phyloP scores from a whole-genome alignment of 2,329 filamentous ascomycete species.

The Neopestalotiopsis rosae region DNA sequence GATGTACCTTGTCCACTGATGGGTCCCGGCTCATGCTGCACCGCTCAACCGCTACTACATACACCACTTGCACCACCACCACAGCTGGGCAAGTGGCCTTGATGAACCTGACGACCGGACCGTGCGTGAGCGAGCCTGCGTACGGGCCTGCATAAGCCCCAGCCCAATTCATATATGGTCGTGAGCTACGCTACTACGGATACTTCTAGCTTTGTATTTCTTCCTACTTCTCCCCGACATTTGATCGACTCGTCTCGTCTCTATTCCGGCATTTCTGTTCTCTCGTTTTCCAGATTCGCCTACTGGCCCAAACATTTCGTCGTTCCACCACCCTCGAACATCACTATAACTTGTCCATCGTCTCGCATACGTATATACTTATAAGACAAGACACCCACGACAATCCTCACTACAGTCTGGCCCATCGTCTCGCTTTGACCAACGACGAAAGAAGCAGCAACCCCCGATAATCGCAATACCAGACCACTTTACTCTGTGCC shows the following conservation, averaged over 20 bases:
- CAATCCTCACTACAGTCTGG: neutral
- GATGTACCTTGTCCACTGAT: constrained; percentile 3
- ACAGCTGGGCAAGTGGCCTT: neutral
- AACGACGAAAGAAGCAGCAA: neutral
- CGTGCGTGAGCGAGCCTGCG: neutral
- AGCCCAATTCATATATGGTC: constrained; percentile 10
- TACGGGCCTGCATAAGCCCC: constrained; percentile 15
- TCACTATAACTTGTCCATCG: neutral
- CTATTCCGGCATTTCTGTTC: neutral
- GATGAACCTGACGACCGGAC: neutral
- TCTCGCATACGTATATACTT: constrained; percentile 1
- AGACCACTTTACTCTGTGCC: neutral
- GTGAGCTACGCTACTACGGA: neutral
- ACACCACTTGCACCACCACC: neutral
- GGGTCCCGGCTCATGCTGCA: neutral
- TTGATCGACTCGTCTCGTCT: constrained; percentile 3
- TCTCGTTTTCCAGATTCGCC: neutral
- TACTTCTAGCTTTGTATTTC: constrained; percentile 16
- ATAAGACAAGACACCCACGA: neutral
- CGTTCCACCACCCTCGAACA: neutral
- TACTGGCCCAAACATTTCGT: neutral
- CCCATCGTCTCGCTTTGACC: neutral
- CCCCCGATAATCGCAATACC: neutral
- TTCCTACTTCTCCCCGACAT: constrained; percentile 6
- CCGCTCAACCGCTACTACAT: neutral